phyloP scores from a whole-genome alignment of 75 land plant genomes.

The Selaginella moellendorffii region DNA sequence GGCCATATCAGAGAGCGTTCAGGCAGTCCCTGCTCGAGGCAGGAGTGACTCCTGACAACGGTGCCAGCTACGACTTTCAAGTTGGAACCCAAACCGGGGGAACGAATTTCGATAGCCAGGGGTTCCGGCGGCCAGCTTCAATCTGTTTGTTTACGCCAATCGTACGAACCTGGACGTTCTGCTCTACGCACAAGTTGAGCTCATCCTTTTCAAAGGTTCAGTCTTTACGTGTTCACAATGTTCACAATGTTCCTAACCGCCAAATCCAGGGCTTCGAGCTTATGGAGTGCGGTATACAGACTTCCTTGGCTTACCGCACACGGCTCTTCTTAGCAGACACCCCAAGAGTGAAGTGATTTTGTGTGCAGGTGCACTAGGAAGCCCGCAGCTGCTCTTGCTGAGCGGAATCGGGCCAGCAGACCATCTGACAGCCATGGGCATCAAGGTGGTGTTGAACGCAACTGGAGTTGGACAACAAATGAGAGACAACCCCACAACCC shows the following conservation, averaged over 20 bases:
- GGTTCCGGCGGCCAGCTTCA: slow-evolving; percentile 63
- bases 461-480: slow-evolving; percentile 49
- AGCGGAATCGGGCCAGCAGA: slow-evolving; percentile 65
- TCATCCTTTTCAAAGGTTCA: too few species aligned
- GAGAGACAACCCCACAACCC: slow-evolving; percentile 77
- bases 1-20: slow-evolving; percentile 39
- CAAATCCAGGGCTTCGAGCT: slow-evolving; percentile 28
- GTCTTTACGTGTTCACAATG: too few species aligned
- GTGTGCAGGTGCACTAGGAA: slow-evolving; percentile 69
- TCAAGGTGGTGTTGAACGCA: slow-evolving; percentile 28
- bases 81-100: slow-evolving; percentile 75
- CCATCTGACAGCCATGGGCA: slow-evolving; percentile 32
- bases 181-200: too few species aligned
- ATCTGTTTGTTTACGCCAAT: slow-evolving; percentile 49
- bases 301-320: slow-evolving; percentile 30
- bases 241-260: too few species aligned
- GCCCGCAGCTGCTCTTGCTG: slow-evolving; percentile 65
- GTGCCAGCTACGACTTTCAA: too few species aligned
- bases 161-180: slow-evolving; percentile 38
- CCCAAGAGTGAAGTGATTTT: slow-evolving; percentile 44
- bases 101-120: slow-evolving; percentile 51
- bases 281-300: slow-evolving; percentile 50
- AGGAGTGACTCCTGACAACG: too few species aligned
- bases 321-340: slow-evolving; percentile 21
- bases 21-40: slow-evolving; percentile 50